Conservation (phyloP, 2,329 filamentous ascomycete species). For the Parasarocladium wereldwijsianum region DNA sequence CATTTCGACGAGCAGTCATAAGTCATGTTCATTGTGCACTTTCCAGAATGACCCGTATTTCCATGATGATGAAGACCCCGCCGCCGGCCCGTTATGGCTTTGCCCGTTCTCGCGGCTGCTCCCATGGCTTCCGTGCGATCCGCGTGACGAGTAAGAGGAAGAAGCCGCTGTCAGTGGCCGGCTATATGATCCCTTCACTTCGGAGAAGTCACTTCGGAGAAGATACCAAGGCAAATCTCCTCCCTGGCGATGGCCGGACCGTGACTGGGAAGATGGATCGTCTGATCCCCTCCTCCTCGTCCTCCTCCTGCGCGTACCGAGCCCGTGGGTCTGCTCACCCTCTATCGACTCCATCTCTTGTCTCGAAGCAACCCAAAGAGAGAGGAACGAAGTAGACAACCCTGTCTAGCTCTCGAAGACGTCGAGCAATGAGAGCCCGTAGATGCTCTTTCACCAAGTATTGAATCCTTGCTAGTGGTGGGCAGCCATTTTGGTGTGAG, state of each 20-base stretch:
- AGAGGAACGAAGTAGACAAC: too few species aligned
- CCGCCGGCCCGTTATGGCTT: neutral
- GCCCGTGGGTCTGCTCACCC: too few species aligned
- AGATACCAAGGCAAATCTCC: neutral
- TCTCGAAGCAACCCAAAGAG: too few species aligned
- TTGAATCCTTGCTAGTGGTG: constrained; percentile 11
- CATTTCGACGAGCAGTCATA: too few species aligned
- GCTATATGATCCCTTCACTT: neutral
- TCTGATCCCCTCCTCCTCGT: too few species aligned
- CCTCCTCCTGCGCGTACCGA: too few species aligned
- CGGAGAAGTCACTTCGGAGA: neutral
- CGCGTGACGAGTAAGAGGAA: constrained; percentile 2
- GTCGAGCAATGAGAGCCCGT: constrained; percentile 16
- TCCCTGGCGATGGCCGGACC: too few species aligned
- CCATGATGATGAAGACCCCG: neutral
- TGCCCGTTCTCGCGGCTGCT: constrained; percentile 1
- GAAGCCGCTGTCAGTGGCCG: constrained; percentile 3
- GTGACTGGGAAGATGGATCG: too few species aligned
- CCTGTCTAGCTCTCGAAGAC: too few species aligned
- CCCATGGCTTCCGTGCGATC: constrained; percentile 4
- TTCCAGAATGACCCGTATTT: constrained; percentile 1
- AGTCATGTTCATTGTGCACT: neutral
- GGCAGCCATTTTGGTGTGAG: constrained; percentile 10
- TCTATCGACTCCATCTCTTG: too few species aligned
- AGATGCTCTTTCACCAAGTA: constrained; percentile 10